Conservation (phyloP, 805 yeast species). For the Torulaspora microellipsoides region DNA sequence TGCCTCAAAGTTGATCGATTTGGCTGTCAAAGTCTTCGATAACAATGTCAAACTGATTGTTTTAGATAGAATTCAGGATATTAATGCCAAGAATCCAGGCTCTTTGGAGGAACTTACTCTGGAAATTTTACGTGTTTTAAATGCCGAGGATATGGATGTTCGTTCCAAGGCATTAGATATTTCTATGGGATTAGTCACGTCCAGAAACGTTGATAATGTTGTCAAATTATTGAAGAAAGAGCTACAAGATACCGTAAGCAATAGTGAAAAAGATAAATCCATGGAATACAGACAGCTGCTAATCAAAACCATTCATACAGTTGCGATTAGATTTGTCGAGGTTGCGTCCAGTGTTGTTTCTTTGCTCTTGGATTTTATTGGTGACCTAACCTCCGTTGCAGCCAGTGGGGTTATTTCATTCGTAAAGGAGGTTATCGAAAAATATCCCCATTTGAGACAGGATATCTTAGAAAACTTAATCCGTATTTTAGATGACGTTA, state of each 20-base stretch:
- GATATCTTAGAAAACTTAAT: slow-evolving; percentile 62
- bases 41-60: slow-evolving; percentile 92
- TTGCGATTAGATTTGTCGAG: slow-evolving; percentile 84
- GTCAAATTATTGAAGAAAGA: slow-evolving; percentile 90
- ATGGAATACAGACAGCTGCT: slow-evolving; percentile 84
- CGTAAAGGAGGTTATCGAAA: slow-evolving; percentile 90
- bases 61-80: slow-evolving; percentile 74
- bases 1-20: slow-evolving; percentile 78
- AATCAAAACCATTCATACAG: slow-evolving; percentile 80
- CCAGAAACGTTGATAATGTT: slow-evolving; percentile 91
- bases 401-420: slow-evolving; percentile 89
- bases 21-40: slow-evolving; percentile 91
- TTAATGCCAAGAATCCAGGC: slow-evolving; percentile 73
- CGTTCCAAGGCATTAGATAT: slow-evolving; percentile 83
- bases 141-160: slow-evolving; percentile 88
- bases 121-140: slow-evolving; percentile 79
- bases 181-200: slow-evolving; percentile 71
- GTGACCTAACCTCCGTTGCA: slow-evolving; percentile 77
- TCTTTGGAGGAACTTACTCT: slow-evolving; percentile 75
- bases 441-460: slow-evolving; percentile 73
- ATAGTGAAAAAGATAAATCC: slow-evolving; percentile 68
- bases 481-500: slow-evolving; percentile 56
- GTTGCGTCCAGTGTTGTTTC: slow-evolving; percentile 91
- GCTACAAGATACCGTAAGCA: slow-evolving; percentile 63
- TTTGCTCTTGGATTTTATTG: slow-evolving; percentile 76